phyloP scores from a whole-genome alignment of 495 filamentous ascomycete species.

The Aspergillus diversus region DNA sequence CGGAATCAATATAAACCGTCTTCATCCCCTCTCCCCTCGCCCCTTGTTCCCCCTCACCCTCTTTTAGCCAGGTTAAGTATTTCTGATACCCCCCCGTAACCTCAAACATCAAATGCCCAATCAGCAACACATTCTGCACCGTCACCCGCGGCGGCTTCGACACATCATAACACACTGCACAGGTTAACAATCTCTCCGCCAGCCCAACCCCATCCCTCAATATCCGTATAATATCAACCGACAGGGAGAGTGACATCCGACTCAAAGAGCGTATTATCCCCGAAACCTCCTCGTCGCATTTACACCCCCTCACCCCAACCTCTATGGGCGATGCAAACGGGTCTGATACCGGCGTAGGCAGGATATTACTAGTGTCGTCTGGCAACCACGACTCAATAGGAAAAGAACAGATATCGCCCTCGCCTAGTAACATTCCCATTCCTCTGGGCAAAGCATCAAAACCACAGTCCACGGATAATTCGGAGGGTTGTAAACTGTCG shows the following conservation, averaged over 20 bases:
- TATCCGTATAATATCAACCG: conserved; percentile 10
- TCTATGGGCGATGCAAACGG: no score
- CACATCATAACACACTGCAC: conserved; percentile 7
- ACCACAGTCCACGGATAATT: conserved; percentile 1
- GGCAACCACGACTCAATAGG: conserved; percentile 11
- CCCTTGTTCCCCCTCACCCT: not conserved
- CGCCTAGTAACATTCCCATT: not conserved
- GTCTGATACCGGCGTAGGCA: not conserved
- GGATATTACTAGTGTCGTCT: conserved; percentile 2
- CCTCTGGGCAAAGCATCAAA: conserved; percentile 2
- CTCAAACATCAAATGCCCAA: conserved; percentile 12
- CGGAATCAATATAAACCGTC: conserved; percentile 2
- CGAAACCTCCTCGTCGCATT: conserved; percentile 14
- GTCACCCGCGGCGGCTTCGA: conserved; percentile 16
- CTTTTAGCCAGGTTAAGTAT: conserved; percentile 6
- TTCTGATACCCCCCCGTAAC: conserved; percentile 9
- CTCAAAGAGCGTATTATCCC: not conserved
- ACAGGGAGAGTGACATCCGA: no score
- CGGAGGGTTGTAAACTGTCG: not conserved
- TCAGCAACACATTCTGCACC: conserved; percentile 9
- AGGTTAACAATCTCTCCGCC: conserved; percentile 8
- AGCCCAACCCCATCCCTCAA: conserved; percentile 1
- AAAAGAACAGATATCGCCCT: conserved; percentile 7
- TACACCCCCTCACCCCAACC: no score
- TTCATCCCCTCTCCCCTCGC: not conserved